These are phyloP conservation scores for Beverwykella pulmonaria DNA, from an alignment of 495 filamentous ascomycete species.

Conservation along the genomic window DNA sequence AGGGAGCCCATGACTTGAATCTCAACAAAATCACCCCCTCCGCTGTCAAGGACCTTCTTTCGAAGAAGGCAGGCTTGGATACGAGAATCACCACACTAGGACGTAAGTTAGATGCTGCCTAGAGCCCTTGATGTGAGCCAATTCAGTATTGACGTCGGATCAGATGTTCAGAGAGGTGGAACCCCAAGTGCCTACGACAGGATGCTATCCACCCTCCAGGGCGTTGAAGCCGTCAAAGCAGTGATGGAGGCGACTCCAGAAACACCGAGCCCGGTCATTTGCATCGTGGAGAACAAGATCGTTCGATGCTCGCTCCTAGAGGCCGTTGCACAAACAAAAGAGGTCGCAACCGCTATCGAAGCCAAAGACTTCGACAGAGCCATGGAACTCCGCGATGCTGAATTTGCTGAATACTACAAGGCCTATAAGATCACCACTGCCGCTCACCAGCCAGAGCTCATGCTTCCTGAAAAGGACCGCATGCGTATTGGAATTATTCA, in stretches of 20 bases:
- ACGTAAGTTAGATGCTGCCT: constrained; percentile 39
- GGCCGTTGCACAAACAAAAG: constrained; percentile 81
- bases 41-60: constrained; percentile 84
- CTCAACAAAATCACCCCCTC: constrained; percentile 80
- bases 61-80: constrained; percentile 77
- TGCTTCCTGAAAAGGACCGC: constrained; percentile 74
- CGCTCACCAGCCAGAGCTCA: constrained; percentile 62
- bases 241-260: constrained; percentile 90
- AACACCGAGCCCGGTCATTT: constrained; percentile 90
- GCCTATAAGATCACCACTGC: constrained; percentile 88
- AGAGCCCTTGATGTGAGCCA: too few relatives aligned
- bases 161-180: constrained; percentile 87
- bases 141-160: too few relatives aligned
- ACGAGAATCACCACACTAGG: constrained; percentile 94
- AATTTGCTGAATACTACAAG: constrained; percentile 90
- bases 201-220: constrained; percentile 89
- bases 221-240: constrained; percentile 93
- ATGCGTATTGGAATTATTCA: constrained; percentile 96
- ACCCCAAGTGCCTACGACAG: constrained; percentile 91
- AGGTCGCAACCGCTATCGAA: constrained; percentile 78
- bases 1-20: constrained; percentile 85
- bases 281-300: constrained; percentile 98
- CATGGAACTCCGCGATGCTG: constrained; percentile 84
- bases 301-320: constrained; percentile 83
- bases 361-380: constrained; percentile 80